Evolutionary conservation across 495 filamentous ascomycete species (phyloP).

Genomic region (Neurospora sp.): DNA sequence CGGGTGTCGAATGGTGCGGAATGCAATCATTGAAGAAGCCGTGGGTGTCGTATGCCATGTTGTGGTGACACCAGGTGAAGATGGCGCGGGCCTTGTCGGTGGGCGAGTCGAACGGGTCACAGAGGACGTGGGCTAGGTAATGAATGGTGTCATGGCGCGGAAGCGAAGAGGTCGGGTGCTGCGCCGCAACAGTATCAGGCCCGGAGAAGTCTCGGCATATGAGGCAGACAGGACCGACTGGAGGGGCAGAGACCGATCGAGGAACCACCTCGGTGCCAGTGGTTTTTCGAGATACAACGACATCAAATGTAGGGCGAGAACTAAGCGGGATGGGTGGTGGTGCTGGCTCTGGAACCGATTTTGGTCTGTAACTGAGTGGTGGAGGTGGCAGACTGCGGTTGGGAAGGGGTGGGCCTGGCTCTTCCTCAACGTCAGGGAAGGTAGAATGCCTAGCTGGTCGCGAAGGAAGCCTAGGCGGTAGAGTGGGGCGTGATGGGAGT

Average conservation of each 20-base stretch:
- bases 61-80: conserved; percentile 94
- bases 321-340: conserved; percentile 39
- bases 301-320: conserved; percentile 35
- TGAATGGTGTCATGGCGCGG: conserved; percentile 50
- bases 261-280: conserved; percentile 6
- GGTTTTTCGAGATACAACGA: conserved; percentile 20
- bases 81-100: conserved; percentile 89
- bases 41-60: conserved; percentile 72
- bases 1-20: conserved; percentile 46
- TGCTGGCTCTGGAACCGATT: conserved; percentile 11
- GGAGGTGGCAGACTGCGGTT: conserved; percentile 33
- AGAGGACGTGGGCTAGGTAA: conserved; percentile 68
- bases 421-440: conserved; percentile 2
- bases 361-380: conserved; percentile 18
- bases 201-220: conserved; percentile 79
- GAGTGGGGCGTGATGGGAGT: conserved; percentile 7
- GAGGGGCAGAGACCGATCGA: conserved; percentile 13
- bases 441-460: conserved; percentile 22
- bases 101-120: conserved; percentile 62
- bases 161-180: conserved; percentile 59
- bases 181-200: conserved; percentile 68
- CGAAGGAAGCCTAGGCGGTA: conserved; percentile 35
- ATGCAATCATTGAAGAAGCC: conserved; percentile 65
- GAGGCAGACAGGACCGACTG: conserved; percentile 44
- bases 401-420: conserved; percentile 17